Base-by-base conservation (phyloP, 805 yeast species). In the Kodamaea jinghongensis region DNA sequence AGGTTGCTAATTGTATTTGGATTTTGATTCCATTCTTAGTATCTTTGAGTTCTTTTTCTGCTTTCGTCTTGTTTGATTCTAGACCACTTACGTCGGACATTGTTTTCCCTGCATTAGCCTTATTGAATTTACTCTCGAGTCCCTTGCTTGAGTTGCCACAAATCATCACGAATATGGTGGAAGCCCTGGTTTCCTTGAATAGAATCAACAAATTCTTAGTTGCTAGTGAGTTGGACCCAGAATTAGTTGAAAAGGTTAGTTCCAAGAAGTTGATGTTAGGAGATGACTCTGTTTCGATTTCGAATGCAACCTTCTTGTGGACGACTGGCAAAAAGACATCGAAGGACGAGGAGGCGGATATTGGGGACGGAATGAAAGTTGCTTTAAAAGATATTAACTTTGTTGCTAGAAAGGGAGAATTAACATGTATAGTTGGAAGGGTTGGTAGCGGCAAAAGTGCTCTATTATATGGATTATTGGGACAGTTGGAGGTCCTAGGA, bases 61-160 rank as follows among this genome's bases (percentile, higher is more conserved):
- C 47, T 2, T 58, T 49, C 37, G 52, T 54, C 4, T 39, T 46
- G 32, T 45, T 48, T 27, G 33, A 45, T 40, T 30, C 46, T 2
- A 40, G 39, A 14, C 49, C 59, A 1, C 47, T 58, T 33, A 48
- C 55, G 2, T 56, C 63, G 1, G 53, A 56, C 7, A 56, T 58
- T 23, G 50, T 57, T 3, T 58, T 58, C 42, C 63, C 63, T 4
- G 59, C 63, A 0, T 49, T 58, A 42, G 48, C 61, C 6, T 47
- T 58, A 27, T 50, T 58, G 20, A 48, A 48, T 17, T 58, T 82
- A 43, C 55, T 83, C 30, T 71, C 81, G 4, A 76, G 68, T 30
- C 86, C 86, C 6, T 73, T 83, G 22, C 69, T 71, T 51, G 72
- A 73, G 8, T 70, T 83, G 35, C 90, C 90, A 0, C 60, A 70